Percentiles rank a stretch among this genome's conserved stretches.
These are phyloP conservation scores for Yarrowia keelungensis DNA, from an alignment of 805 yeast species.

Conservation along the genomic window DNA sequence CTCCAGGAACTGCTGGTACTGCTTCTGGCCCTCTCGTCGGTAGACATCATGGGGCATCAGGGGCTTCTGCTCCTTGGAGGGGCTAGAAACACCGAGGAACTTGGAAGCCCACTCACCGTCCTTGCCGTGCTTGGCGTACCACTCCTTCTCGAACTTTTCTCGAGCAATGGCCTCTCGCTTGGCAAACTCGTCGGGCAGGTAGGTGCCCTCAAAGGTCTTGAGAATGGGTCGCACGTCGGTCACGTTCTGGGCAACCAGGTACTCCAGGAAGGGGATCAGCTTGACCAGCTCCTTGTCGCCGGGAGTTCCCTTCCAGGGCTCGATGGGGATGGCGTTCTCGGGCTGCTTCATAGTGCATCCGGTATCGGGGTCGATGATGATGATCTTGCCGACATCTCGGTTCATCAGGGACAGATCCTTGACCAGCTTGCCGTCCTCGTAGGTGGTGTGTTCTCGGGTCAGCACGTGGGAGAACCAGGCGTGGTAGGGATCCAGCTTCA, in stretches of 20 bases:
- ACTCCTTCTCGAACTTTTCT: slow-evolving; percentile 57
- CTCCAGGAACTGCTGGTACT: slow-evolving; percentile 81
- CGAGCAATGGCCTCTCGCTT: slow-evolving; percentile 79
- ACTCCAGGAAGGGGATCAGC: slow-evolving; percentile 92
- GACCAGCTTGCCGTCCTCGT: slow-evolving; percentile 85
- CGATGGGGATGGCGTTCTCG: slow-evolving; percentile 86
- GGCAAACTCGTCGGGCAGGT: slow-evolving; percentile 78
- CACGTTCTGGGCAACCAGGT: slow-evolving; percentile 84
- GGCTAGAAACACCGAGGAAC: slow-evolving; percentile 66
- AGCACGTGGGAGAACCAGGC: slow-evolving; percentile 87
- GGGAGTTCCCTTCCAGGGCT: slow-evolving; percentile 84
- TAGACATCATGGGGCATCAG: slow-evolving; percentile 86
- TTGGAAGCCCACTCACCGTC: slow-evolving; percentile 62
- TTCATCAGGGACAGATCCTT: slow-evolving; percentile 90
- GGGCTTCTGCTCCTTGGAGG: slow-evolving; percentile 58
- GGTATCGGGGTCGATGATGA: slow-evolving; percentile 79
- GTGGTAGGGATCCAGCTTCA: slow-evolving; percentile 91
- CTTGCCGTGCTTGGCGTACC: slow-evolving; percentile 55
- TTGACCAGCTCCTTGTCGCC: slow-evolving; percentile 78
- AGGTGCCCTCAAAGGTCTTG: slow-evolving; percentile 70
- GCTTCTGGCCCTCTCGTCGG: slow-evolving; percentile 91
- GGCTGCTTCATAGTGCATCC: slow-evolving; percentile 83
- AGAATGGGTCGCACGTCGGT: slow-evolving; percentile 91
- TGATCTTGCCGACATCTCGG: slow-evolving; percentile 83
- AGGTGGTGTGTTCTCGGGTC: slow-evolving; percentile 88